Evolutionary conservation across 1,284 basidiomycete genomes (phyloP), one percentile per base, ranked within the genome.

Genomic region (Naganishia albida): DNA sequence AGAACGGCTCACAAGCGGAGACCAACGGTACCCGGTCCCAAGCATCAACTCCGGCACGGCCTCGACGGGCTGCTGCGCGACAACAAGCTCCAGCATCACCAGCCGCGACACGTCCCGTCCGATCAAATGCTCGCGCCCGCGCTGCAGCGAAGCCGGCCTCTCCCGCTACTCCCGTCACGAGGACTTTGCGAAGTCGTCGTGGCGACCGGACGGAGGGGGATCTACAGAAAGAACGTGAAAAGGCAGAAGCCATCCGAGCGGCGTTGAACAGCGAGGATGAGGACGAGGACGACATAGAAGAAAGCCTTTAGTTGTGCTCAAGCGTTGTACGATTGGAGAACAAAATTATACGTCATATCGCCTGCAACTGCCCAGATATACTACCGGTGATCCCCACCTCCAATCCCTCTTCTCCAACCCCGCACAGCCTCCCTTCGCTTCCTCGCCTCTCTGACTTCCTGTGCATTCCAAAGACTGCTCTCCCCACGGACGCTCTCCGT

Each of bases 151-250:
- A 62, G 30, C 60, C 62, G 18, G 28, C 52, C 4, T 53, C 63
- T 8, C 46, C 68, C 7, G 25, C 67, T 7, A 16, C 54, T 2
- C 43, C 67, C 10, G 57, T 68, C 8, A 38, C 63, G 1, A 70
- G 71, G 7, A 63, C 73, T 26, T 72, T 69, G 30, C 62, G 73
- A 13, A 66, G 73, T 13, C 72, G 71, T 43, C 69, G 72, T 13
- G 68, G 63, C 4, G 64, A 68, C 12, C 74, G 73, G 67, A 70
- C 64, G 12, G 72, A 68, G 30, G 68, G 69, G 51, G 67, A 72
- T 57, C 46, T 64, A 39, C 48, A 68, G 53, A 67, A 68, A n/a
- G 74, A 74, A 50, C 64, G 68, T 49, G 72, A 68, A 52, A 71
- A 67, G 66, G 64, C 68, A 18, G 65, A 60, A 20, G 65, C 68